Evolutionary conservation across 495 filamentous ascomycete species (phyloP).

Genomic region (Xylaria cubensis): DNA sequence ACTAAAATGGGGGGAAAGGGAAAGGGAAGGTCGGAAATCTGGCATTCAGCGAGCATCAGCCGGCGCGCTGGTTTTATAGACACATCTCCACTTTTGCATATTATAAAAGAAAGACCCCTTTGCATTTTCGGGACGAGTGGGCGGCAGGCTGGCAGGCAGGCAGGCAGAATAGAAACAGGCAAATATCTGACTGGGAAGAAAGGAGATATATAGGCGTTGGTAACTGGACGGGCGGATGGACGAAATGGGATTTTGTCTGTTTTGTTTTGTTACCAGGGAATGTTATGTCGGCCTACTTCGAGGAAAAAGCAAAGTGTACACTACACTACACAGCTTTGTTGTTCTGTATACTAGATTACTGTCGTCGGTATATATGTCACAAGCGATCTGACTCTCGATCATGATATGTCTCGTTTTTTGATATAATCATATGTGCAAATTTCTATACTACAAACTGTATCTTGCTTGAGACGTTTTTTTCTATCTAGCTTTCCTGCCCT

Average conservation of each 20-base stretch:
- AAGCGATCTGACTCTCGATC: background rate
- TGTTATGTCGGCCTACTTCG: background rate
- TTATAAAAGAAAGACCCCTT: conserved; percentile 31
- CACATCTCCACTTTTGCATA: conserved; percentile 45
- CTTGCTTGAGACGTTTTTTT: too few species aligned
- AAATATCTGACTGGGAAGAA: conserved; percentile 1
- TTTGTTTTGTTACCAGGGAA: conserved; percentile 10
- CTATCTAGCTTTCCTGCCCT: too few species aligned
- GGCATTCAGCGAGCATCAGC: conserved; percentile 36
- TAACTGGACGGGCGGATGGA: background rate
- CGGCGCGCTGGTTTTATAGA: conserved; percentile 42
- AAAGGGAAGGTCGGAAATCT: background rate
- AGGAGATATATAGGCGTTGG: background rate
- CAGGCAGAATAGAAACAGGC: background rate
- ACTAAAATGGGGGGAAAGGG: background rate
- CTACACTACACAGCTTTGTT: background rate
- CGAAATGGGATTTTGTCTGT: background rate
- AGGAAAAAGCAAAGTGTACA: background rate
- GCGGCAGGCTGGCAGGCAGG: background rate
- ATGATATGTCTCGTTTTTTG: background rate
- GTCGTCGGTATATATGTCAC: conserved; percentile 3
- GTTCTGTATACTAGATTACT: conserved; percentile 11
- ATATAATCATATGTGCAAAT: background rate
- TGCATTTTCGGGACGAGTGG: conserved; percentile 26
- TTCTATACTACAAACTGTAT: too few species aligned